phyloP scores from a whole-genome alignment of 2,329 filamentous ascomycete species.

The Fusarium graminum region DNA sequence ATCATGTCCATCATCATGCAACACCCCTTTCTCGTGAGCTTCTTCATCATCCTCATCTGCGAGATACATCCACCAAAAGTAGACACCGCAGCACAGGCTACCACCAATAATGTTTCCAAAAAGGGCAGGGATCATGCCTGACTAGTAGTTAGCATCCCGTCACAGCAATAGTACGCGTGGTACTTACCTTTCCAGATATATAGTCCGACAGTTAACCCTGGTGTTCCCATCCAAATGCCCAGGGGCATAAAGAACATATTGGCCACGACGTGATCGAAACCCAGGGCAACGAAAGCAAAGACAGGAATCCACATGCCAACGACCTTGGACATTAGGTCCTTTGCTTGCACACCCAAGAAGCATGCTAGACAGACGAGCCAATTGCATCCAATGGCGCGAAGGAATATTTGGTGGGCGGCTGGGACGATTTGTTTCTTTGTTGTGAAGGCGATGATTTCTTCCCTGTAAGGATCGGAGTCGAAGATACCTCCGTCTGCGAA shows the following conservation, averaged over 20 bases:
- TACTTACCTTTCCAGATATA: conserved; percentile 67
- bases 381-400: conserved; percentile 68
- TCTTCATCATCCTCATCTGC: conserved; percentile 14
- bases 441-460: conserved; percentile 61
- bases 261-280: conserved; percentile 68
- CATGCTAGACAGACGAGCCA: conserved; percentile 70
- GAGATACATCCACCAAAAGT: conserved; percentile 47
- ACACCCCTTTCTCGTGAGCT: conserved; percentile 9
- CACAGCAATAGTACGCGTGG: accelerated
- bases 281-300: conserved; percentile 66
- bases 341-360: conserved; percentile 61
- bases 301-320: conserved; percentile 69
- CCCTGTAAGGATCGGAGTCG: conserved; percentile 57
- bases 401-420: conserved; percentile 64
- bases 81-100: conserved; percentile 63
- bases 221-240: conserved; percentile 63
- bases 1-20: conserved; percentile 9
- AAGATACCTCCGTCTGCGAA: conserved; percentile 59
- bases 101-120: conserved; percentile 69
- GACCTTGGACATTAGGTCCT: conserved; percentile 66
- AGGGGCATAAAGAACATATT: conserved; percentile 69
- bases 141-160: neutral
- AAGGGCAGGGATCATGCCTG: conserved; percentile 62
- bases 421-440: conserved; percentile 64
- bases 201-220: conserved; percentile 59